A percentile compares a stretch with the other conserved stretches of the same genome.
phyloP scores from a whole-genome alignment of 2,329 filamentous ascomycete genomes.

The Penicillium sp. region DNA sequence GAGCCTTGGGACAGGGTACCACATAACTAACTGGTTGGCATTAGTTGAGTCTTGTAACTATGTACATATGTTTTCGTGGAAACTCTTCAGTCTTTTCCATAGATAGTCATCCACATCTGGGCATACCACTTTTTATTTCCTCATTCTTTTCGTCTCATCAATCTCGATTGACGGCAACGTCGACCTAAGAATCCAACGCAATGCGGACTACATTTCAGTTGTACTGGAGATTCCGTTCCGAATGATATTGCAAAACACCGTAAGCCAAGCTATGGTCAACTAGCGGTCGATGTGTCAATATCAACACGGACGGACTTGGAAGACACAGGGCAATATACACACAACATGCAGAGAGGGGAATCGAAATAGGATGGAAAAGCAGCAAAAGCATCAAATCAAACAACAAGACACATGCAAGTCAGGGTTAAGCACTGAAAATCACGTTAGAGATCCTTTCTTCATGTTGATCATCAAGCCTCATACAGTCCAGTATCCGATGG shows the following conservation, averaged over 20 bases:
- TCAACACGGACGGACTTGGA: conserved; percentile 11
- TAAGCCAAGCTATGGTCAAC: conserved; percentile 13
- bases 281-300: conserved; percentile 9
- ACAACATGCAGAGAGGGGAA: conserved; percentile 30
- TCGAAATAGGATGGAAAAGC: conserved; percentile 25
- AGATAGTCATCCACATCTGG: too few relatives aligned
- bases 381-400: conserved; percentile 18
- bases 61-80: too few relatives aligned
- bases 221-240: conserved; percentile 4
- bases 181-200: background rate
- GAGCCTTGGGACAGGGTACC: too few relatives aligned
- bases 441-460: conserved; percentile 21
- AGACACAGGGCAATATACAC: conserved; percentile 22
- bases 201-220: background rate
- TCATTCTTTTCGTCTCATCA: too few relatives aligned
- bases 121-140: too few relatives aligned
- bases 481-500: background rate
- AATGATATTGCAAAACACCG: conserved; percentile 11
- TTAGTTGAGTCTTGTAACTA: too few relatives aligned
- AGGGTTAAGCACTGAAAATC: conserved; percentile 19
- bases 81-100: too few relatives aligned
- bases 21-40: too few relatives aligned
- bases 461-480: conserved; percentile 17
- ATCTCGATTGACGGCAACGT: background rate
- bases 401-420: conserved; percentile 15